These are phyloP conservation scores for Oryza nivara DNA, from an alignment of 176 grass and related monocot genomes.

Conservation along the genomic window DNA sequence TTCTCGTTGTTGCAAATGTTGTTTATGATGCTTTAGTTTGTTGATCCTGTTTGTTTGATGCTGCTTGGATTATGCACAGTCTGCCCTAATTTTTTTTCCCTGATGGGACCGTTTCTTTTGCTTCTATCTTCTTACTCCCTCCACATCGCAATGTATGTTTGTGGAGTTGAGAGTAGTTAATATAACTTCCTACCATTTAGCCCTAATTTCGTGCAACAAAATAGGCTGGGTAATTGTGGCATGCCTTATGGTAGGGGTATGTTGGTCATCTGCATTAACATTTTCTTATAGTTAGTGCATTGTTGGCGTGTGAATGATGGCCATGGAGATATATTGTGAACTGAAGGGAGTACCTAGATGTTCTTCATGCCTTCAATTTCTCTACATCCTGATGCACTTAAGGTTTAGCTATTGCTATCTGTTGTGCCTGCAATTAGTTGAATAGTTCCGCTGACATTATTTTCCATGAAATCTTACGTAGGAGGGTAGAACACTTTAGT, in stretches of 20 bases:
- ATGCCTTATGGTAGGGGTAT: too few species aligned
- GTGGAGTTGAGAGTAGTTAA: too few species aligned
- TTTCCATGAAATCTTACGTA: constrained; percentile 4
- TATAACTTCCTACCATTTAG: too few species aligned
- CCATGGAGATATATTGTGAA: too few species aligned
- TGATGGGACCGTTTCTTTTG: neutral
- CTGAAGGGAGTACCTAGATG: neutral
- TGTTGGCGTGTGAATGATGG: too few species aligned
- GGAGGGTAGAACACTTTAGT: constrained; percentile 1
- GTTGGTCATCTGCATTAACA: too few species aligned
- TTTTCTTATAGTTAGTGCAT: too few species aligned
- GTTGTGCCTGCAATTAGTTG: neutral
- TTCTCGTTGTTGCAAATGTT: constrained; percentile 1
- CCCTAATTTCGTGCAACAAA: too few species aligned
- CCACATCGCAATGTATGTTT: too few species aligned
- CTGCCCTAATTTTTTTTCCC: neutral
- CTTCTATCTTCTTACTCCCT: neutral
- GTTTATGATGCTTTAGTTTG: constrained; percentile 4
- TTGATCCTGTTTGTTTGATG: neutral
- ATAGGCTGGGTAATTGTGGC: too few species aligned
- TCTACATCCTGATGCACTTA: neutral
- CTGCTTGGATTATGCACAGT: neutral
- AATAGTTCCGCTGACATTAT: neutral
- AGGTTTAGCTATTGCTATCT: constrained; percentile 17
- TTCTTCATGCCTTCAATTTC: constrained; percentile 13